Base-by-base conservation (phyloP, 805 yeast species). In the Lipomyces yamadae region DNA sequence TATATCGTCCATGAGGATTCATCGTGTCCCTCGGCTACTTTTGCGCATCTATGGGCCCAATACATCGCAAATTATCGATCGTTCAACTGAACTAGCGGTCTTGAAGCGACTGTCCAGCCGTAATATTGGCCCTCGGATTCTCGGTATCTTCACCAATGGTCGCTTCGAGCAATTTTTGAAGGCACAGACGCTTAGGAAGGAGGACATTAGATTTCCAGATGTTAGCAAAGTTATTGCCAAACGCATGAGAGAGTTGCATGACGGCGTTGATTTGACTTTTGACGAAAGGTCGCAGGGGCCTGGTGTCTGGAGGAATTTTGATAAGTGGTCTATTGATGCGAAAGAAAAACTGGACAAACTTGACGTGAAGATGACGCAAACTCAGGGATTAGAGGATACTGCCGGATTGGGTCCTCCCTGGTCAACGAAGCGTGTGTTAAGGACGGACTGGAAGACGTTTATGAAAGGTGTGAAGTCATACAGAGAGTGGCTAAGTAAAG, bases 181-280 rank as follows among this genome's bases (percentile, higher is more conserved):
- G 66, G 94, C 96, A 29, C 81, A 84, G 62, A 88, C 98, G 1
- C 82, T 95, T 72, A 86, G 87, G 48, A 88, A 86, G 70, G 82
- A 84, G 6, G 91, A 91, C 72, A 85, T 95, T 60, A 83, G 96
- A 76, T 87, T 87, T 70, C 87, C 91, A 69, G 88, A 86, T 35
- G 87, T 90, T 24, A 86, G 92, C 58, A 87, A 88, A 70, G 89
- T 91, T 81, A 88, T 95, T 70, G 98, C 97, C 13, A 87, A 97
- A 81, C 88, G 99, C 81, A 95, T 95, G 98, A 89, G 93, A 74
- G 98, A 95, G 72, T 82, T 95, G 64, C 99, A 95, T 75, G 83
- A 82, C 64, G 93, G 94, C 73, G 87, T 95, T 29, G 86, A 85
- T 13, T 79, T 95, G 61, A 83, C 85, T 30, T 76, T 78, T 2